Base-by-base conservation (phyloP, 192 early-diverging fungal genomes). In the Helicostylum pulchrum region DNA sequence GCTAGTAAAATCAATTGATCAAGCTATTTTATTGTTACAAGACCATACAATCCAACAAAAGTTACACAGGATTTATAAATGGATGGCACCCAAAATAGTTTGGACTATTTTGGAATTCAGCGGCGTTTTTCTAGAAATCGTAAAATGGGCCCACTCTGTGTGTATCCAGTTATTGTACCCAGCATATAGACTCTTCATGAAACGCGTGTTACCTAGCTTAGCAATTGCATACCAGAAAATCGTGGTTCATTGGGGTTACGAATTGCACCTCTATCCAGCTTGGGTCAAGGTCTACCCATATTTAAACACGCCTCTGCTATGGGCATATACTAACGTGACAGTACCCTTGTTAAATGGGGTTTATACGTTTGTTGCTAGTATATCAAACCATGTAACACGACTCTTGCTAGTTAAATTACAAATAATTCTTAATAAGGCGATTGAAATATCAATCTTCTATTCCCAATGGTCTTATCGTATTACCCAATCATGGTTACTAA, bases 261-360 rank as follows among this genome's bases (percentile, higher is more conserved):
- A 30, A n/a, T 15, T n/a, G 6, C 32, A 54, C 4, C 3, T 54
- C 12, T 54, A 30, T 34, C 53, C 53, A 10, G 9, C n/a, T 5
- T 54, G 53, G 53, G 10, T 34, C 23, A 30, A 14, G 15, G 23
- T 54, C 3, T 54, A 54, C n/a, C 53, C 53, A 32, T 31, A 54
- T 15, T 6, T 10, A 54, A 30, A 31, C 14, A 10, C 6, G 26
- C 23, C 14, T 1, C 32, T 14, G 46, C 14, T 17, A 48, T 54
- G 53, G 53, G 15, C 7, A 1, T 54, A 34, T 54, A 21, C 1
- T 21, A 54, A 30, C 14, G 7, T 30, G n/a, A 7, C 32, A 2
- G 32, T 54, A 31, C 53, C 15, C 53, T 52, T 52, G 32, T 31
- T 32, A 10, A 48, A 19, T 14, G 4, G 14, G 14, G 3, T 34